Percentiles rank a stretch among this genome's conserved stretches.
Conservation (phyloP, 495 filamentous ascomycete genomes). For the Penicillium fimorum region DNA sequence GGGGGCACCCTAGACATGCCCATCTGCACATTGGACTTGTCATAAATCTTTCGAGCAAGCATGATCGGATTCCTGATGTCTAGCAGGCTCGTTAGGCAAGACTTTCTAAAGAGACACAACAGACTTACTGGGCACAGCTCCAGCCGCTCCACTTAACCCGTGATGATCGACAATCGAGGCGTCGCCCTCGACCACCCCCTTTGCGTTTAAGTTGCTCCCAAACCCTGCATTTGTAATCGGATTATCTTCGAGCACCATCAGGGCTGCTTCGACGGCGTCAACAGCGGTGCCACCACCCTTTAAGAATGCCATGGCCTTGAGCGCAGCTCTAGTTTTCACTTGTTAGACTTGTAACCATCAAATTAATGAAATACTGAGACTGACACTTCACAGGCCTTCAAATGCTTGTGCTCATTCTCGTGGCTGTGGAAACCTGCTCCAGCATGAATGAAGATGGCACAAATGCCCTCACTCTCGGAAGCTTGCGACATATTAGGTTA, state of each 20-base stretch:
- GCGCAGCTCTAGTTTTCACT: constrained; percentile 62
- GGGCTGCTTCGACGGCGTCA: constrained; percentile 89
- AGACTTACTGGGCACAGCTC: constrained; percentile 79
- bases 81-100: constrained; percentile 32
- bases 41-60: constrained; percentile 77
- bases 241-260: constrained; percentile 82
- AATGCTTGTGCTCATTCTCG: constrained; percentile 77
- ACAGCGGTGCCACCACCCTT: constrained; percentile 73
- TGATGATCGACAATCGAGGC: constrained; percentile 87
- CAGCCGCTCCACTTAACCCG: constrained; percentile 88
- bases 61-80: constrained; percentile 91
- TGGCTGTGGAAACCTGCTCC: constrained; percentile 92
- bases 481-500: constrained; percentile 27
- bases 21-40: constrained; percentile 66
- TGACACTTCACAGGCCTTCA: constrained; percentile 84
- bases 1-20: constrained; percentile 86
- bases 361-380: constrained; percentile 30
- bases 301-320: constrained; percentile 74
- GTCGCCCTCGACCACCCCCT: constrained; percentile 91
- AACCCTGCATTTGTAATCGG: constrained; percentile 96
- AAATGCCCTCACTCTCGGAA: constrained; percentile 43
- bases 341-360: neutral
- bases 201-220: constrained; percentile 89
- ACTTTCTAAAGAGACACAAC: neutral
- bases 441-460: constrained; percentile 91